Evolutionary conservation across 1,284 basidiomycete genomes (phyloP).

Genomic region (Ceratobasidium theobromae): DNA sequence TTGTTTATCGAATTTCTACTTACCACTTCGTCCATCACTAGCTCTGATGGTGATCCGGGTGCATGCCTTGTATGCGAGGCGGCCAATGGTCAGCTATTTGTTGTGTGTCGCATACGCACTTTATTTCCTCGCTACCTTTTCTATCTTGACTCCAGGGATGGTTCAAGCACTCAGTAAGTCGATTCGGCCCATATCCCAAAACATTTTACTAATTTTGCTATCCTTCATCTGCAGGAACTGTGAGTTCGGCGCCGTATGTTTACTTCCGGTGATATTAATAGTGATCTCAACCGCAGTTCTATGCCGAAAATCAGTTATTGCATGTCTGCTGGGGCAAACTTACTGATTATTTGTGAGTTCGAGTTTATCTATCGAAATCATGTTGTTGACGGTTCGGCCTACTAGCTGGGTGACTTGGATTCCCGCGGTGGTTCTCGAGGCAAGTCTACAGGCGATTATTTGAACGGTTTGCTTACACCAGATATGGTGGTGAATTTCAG

Average conservation of each 20-base stretch:
- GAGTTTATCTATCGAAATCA: not conserved
- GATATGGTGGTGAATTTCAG: not conserved
- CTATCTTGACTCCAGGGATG: slow-evolving; percentile 8
- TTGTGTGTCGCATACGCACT: not conserved
- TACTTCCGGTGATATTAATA: not conserved
- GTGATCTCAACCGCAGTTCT: not conserved
- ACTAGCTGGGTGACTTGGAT: slow-evolving; percentile 22
- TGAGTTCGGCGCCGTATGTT: not conserved
- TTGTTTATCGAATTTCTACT: not conserved
- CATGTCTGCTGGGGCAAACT: slow-evolving; percentile 18
- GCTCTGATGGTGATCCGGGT: slow-evolving; percentile 18
- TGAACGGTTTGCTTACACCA: not conserved
- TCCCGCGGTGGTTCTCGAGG: slow-evolving; percentile 23
- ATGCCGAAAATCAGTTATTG: slow-evolving; percentile 3
- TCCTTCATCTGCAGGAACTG: not conserved
- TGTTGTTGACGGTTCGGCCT: not conserved
- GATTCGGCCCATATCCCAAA: not conserved
- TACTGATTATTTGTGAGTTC: slow-evolving; percentile 2
- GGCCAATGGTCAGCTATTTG: not conserved
- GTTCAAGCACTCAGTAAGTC: slow-evolving; percentile 19
- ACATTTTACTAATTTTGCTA: not conserved
- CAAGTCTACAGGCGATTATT: slow-evolving; percentile 1
- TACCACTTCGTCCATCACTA: not conserved
- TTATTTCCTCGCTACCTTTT: slow-evolving; percentile 14
- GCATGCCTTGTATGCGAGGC: slow-evolving; percentile 9